Evolutionary conservation across 495 filamentous ascomycete genomes (phyloP), one percentile per base, ranked within the genome.

Genomic region (Tuber brumale): DNA sequence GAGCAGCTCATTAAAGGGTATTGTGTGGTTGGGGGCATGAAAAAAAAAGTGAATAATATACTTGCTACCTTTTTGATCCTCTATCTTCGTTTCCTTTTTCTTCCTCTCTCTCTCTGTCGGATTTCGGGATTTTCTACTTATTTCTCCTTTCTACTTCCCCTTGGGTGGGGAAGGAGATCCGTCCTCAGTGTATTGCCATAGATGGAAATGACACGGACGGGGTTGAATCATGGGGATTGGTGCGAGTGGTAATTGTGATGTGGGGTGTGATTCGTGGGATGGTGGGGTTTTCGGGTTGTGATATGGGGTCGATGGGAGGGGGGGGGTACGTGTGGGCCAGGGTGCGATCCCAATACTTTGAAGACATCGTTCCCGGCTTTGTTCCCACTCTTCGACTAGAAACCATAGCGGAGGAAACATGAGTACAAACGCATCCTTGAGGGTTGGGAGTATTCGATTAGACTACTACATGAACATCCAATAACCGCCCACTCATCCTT

Each of bases 1-100:
- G 95, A 83, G 87, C 89, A 37, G 90, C 79, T 35, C 81, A 83
- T 72, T 83, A 81, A 81, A 74, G 23, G 43, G 39, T 57, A 72
- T 72, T 73, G 69, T 71, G 73, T 75, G 66, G 57, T 72, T 41
- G 70, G 73, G 79, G 73, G 77, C 76, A 79, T 74, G 75, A 76
- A 74, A 73, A 72, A 73, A 76, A 71, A 80, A 77, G 39, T 43
- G 57, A 66, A 66, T 66, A 66, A 66, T 35, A 57, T 57, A 66
- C 57, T 66, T 16, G 35, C 57, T 66, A 19, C 27, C 14, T 66
- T 35, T 35, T 66, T 7, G 57, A 66, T 66, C 27, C 57, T 66
- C 57, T 18, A 66, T 66, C 18, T 16, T 66, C 57, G 57, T 1
- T 66, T 16, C 27, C 19, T 35, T 66, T 7, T 35, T 19, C 12